Base-by-base conservation (phyloP, 163 green algal genomes). In the Trebouxia gelatinosa region DNA sequence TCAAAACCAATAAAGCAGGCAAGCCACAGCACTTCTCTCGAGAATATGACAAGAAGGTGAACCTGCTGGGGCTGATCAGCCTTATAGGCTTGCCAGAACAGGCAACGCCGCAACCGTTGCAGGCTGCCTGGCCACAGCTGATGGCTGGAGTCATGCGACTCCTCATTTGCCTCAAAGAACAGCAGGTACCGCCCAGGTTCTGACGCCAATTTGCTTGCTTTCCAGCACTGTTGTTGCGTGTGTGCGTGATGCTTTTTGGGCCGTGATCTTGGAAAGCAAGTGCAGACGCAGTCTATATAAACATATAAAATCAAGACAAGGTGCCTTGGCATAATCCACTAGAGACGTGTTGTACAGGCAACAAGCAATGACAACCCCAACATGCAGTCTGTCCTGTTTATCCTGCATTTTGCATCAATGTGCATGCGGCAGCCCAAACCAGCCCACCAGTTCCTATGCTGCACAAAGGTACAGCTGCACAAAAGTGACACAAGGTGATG, bases 11-110 rank as follows among this genome's bases (percentile, higher is more conserved):
- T 23, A 81, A 43, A 34, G 89, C 82, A 6, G 84, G 72, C 74
- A 89, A 85, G 81, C 70, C 78, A 0, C 85, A 84, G 72, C 90
- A 96, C 83, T 97, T 97, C 79, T 68, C 70, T 21, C 74, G 77
- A 3, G 83, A 89, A 80, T 87, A 92, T 29, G 90, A 96, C 78
- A 98, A 97, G 89, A 96, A 97, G 89, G 86, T 97, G 75, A 65
- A 89, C 37, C 77, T 90, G n/a, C 86, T 98, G 46, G 95, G 90
- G 0, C 85, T 98, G 70, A 72, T 90, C n/a, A 76, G 89, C 0
- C 21, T 98, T 58, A 70, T 97, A 58, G 66, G 43, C 29, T 48
- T 87, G 70, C 85, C 91, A 31, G 84, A 89, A 1, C 83, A 83
- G 11, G 65, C 67, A 16, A 70, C 97, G 58, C 91, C 93, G 2